A percentile compares a stretch with the other conserved stretches of the same genome.
Conservation (phyloP, 768 basidiomycete species). For the Rubroboletus pulcherrimus region DNA sequence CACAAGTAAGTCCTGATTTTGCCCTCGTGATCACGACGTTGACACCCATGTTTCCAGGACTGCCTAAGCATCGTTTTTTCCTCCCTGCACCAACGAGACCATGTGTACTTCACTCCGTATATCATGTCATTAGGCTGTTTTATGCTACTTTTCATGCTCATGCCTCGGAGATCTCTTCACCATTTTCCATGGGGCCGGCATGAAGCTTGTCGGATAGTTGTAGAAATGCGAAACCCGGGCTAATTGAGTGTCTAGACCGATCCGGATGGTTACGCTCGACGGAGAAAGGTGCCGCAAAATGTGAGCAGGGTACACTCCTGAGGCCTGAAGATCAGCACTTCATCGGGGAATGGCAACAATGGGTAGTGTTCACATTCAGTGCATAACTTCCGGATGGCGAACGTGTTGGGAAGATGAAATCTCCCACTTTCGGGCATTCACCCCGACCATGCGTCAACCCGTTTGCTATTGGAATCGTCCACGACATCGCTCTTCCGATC, state of each 20-base stretch:
- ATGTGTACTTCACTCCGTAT: slow-evolving; percentile 17
- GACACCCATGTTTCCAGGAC: slow-evolving; percentile 9
- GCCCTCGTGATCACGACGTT: not conserved
- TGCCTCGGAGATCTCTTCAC: not conserved
- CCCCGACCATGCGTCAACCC: not conserved
- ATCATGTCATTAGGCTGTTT: slow-evolving; percentile 24
- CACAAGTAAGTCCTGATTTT: slow-evolving; percentile 51
- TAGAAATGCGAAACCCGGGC: not conserved
- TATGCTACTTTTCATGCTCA: slow-evolving; percentile 17
- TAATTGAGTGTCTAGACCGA: not conserved
- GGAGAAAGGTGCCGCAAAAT: too few relatives aligned
- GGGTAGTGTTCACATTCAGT: too few relatives aligned
- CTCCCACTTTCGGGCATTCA: too few relatives aligned
- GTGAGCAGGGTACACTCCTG: too few relatives aligned
- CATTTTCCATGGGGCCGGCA: not conserved
- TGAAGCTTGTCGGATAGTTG: too few relatives aligned
- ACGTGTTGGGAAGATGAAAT: too few relatives aligned
- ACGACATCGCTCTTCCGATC: not conserved
- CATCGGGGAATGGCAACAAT: too few relatives aligned
- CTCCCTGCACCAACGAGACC: slow-evolving; percentile 2
- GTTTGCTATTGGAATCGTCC: not conserved
- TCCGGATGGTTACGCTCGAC: not conserved
- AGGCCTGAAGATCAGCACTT: too few relatives aligned
- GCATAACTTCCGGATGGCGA: too few relatives aligned
- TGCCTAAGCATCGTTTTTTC: slow-evolving; percentile 11